Evolutionary conservation across 176 grass and related monocot species (phyloP).

Genomic region (Oryza punctata): DNA sequence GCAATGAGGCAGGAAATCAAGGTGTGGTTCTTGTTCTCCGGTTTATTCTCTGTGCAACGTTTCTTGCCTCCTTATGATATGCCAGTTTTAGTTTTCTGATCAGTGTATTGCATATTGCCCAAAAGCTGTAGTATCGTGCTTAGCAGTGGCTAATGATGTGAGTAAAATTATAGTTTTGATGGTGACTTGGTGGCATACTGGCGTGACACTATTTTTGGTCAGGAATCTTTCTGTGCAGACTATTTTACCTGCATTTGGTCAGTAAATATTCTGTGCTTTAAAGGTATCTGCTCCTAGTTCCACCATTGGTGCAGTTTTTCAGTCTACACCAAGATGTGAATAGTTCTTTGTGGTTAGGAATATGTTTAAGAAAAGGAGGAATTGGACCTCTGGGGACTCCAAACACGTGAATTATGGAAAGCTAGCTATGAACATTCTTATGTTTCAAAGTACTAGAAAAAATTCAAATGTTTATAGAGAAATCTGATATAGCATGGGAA

Average conservation of each 20-base stretch:
- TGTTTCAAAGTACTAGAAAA: background rate
- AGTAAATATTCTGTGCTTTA: background rate
- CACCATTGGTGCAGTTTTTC: background rate
- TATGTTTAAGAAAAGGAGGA: background rate
- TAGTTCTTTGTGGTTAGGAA: background rate
- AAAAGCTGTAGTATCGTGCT: background rate
- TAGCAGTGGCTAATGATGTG: background rate
- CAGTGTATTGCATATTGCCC: background rate
- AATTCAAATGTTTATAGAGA: background rate
- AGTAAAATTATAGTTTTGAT: background rate
- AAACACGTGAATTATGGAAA: background rate
- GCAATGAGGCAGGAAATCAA: slow-evolving; percentile 66
- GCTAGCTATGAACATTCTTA: background rate
- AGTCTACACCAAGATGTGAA: background rate
- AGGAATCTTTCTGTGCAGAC: background rate
- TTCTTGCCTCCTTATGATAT: background rate
- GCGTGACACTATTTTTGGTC: background rate
- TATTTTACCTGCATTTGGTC: background rate
- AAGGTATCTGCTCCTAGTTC: background rate
- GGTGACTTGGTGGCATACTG: background rate
- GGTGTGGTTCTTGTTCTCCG: slow-evolving; percentile 32
- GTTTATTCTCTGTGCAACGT: slow-evolving; percentile 11
- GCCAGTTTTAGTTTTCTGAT: background rate
- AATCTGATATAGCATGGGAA: background rate
- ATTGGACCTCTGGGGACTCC: background rate